Conservation (phyloP, 1,284 basidiomycete species). For the Ustilago loliicola region DNA sequence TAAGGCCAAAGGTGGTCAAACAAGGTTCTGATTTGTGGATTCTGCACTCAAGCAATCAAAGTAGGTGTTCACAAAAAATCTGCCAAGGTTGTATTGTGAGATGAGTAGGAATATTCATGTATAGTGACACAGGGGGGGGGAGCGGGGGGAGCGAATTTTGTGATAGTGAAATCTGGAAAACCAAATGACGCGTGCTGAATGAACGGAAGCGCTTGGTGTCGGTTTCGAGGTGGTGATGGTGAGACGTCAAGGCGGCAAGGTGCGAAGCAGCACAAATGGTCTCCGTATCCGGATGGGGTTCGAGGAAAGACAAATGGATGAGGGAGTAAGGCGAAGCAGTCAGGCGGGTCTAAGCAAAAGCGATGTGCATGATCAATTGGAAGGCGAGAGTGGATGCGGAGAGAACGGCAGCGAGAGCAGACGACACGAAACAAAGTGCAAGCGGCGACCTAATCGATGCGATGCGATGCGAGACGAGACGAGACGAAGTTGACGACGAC, state of each 20-base stretch:
- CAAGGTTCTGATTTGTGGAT: too few relatives aligned
- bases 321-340: background rate
- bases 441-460: background rate
- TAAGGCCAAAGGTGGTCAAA: too few relatives aligned
- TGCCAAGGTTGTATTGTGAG: too few relatives aligned
- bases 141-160: too few relatives aligned
- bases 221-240: background rate
- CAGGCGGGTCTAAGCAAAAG: background rate
- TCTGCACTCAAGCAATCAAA: too few relatives aligned
- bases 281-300: conserved; percentile 16
- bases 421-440: background rate
- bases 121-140: too few relatives aligned
- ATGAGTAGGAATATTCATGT: too few relatives aligned
- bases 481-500: too few relatives aligned
- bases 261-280: background rate
- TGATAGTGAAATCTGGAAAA: too few relatives aligned
- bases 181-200: too few relatives aligned
- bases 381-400: background rate
- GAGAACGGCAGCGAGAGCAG: background rate
- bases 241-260: background rate
- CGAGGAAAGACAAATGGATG: background rate
- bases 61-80: too few relatives aligned
- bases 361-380: background rate
- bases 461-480: background rate
- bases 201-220: background rate